A percentile compares a stretch with the other conserved stretches of the same genome.
Conservation (phyloP, 1,284 basidiomycete genomes). For the Mycena citricolor region DNA sequence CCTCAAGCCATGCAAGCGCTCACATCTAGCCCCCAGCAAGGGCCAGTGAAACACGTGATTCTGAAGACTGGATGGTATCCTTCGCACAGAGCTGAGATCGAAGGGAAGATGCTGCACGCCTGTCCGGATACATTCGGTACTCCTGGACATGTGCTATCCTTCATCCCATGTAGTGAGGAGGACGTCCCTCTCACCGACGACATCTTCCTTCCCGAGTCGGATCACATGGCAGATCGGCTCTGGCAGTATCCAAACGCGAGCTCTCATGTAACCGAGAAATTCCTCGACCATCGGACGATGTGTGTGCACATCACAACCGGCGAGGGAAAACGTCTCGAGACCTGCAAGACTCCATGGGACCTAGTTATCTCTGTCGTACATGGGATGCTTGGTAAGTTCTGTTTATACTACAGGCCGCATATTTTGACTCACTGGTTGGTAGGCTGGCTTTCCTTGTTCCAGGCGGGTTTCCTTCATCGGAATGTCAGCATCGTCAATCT, state of each 20-base stretch:
- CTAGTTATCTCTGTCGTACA: background rate
- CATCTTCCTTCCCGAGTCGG: background rate
- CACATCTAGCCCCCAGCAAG: no score
- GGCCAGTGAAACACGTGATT: no score
- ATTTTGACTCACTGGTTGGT: background rate
- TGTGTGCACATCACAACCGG: no score
- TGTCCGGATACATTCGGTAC: background rate
- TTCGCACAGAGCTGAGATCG: background rate
- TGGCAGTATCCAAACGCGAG: no score
- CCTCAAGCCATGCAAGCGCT: no score
- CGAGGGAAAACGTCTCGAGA: no score
- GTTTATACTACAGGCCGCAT: background rate
- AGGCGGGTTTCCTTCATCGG: constrained; percentile 10
- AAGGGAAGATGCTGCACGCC: background rate
- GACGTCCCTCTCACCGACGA: background rate
- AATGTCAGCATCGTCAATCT: constrained; percentile 17
- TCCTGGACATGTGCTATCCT: background rate
- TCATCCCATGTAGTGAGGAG: background rate
- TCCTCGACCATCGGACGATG: no score
- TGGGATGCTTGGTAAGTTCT: constrained; percentile 1
- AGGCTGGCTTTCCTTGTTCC: constrained; percentile 10
- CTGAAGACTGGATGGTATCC: background rate
- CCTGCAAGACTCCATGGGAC: background rate
- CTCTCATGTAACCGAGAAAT: no score
- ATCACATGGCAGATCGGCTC: no score